phyloP scores from a whole-genome alignment of 306 rosid species.

The Dalbergia oliveri region DNA sequence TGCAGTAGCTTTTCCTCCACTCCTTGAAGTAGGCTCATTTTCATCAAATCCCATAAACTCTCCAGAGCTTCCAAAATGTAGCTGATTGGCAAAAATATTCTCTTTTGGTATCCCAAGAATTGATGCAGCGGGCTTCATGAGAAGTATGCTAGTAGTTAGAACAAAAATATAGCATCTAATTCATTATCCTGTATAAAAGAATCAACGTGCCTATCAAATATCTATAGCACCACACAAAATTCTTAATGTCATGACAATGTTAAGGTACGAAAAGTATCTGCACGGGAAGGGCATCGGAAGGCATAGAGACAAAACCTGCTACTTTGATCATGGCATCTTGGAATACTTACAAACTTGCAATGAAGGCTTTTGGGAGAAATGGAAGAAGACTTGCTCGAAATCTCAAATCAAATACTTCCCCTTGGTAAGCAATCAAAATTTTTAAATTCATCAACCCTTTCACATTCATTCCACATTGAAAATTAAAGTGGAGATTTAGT shows the following conservation, averaged over 20 bases:
- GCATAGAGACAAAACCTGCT: background rate
- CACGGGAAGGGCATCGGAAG: conserved; percentile 21
- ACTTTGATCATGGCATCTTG: background rate
- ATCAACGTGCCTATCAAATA: conserved; percentile 9
- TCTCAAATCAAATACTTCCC: background rate
- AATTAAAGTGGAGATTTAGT: background rate
- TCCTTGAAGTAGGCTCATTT: conserved; percentile 88
- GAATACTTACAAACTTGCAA: conserved; percentile 3
- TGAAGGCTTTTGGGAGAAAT: background rate
- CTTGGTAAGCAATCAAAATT: conserved; percentile 16
- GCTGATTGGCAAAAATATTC: conserved; percentile 88
- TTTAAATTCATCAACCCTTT: conserved; percentile 9
- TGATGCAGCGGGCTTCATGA: conserved; percentile 88
- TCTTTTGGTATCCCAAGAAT: conserved; percentile 76
- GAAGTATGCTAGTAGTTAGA: conserved; percentile 45
- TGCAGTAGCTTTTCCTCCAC: conserved; percentile 94
- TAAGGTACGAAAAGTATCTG: conserved; percentile 36
- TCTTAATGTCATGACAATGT: conserved; percentile 25
- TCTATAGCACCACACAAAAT: conserved; percentile 30
- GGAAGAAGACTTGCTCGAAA: background rate
- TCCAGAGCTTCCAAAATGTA: conserved; percentile 82
- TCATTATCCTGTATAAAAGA: conserved; percentile 26
- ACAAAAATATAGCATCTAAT: background rate
- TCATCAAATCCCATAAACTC: conserved; percentile 88
- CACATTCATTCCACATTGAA: conserved; percentile 12